These are phyloP conservation scores for Suillus tomentosus DNA, from an alignment of 768 basidiomycete species.

Conservation along the genomic window DNA sequence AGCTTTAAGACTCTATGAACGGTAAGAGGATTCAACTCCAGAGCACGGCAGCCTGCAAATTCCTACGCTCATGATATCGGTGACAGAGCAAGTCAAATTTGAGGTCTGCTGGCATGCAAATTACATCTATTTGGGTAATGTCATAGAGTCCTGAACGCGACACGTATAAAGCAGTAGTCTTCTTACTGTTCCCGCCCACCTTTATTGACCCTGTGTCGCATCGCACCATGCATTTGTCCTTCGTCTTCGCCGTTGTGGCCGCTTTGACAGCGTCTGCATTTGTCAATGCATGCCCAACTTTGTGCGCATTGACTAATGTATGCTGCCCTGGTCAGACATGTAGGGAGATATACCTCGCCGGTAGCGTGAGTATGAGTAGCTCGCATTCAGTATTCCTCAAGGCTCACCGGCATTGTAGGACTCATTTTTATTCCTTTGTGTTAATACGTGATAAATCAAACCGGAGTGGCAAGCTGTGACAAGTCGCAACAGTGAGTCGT, in stretches of 20 bases:
- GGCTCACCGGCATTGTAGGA: neutral
- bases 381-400: neutral
- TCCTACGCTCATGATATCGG: neutral
- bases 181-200: neutral
- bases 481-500: neutral
- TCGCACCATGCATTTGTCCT: neutral
- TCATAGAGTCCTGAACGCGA: neutral
- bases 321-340: neutral
- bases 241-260: neutral
- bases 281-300: neutral
- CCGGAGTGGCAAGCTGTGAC: neutral
- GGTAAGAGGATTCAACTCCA: neutral
- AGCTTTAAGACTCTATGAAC: neutral
- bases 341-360: neutral
- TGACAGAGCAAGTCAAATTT: neutral
- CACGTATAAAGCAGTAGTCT: neutral
- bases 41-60: neutral
- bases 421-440: neutral
- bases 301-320: neutral
- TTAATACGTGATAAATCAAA: neutral
- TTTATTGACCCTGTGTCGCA: neutral
- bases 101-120: neutral
- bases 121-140: neutral
- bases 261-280: neutral
- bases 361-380: neutral